Evolutionary conservation across 768 basidiomycete genomes (phyloP).

Genomic region (Serendipita indica): DNA sequence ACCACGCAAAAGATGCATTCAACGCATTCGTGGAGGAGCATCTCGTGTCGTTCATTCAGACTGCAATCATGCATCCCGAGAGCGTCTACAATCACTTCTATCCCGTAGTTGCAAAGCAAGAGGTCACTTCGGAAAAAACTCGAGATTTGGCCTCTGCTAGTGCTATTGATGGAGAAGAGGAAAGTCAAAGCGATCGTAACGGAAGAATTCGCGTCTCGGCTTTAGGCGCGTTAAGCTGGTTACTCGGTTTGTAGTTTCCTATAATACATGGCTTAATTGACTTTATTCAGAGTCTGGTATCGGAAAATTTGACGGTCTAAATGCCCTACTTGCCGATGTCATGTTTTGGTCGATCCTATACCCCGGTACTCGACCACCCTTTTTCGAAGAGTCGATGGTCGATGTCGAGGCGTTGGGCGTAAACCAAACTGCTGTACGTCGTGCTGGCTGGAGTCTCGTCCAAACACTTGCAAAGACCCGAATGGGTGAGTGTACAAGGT

Average conservation of each 20-base stretch:
- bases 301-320: conserved; percentile 13
- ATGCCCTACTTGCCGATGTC: conserved; percentile 34
- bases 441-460: conserved; percentile 50
- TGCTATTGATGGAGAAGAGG: conserved; percentile 44
- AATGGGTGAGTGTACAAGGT: conserved; percentile 27
- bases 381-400: conserved; percentile 19
- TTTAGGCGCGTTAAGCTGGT: conserved; percentile 48
- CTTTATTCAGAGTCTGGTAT: not conserved
- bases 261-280: not conserved
- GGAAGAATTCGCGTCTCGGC: conserved; percentile 57
- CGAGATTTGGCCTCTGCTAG: too few relatives aligned
- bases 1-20: conserved; percentile 9
- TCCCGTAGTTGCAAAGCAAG: not conserved
- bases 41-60: not conserved
- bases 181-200: conserved; percentile 50
- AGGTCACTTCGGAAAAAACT: too few relatives aligned
- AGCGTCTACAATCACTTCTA: not conserved
- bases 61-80: not conserved
- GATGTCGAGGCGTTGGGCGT: conserved; percentile 37
- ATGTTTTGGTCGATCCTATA: conserved; percentile 47
- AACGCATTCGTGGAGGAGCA: not conserved
- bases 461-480: conserved; percentile 30
- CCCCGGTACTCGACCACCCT: conserved; percentile 29
- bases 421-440: conserved; percentile 56
- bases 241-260: conserved; percentile 34